Base-by-base conservation (phyloP, 2,329 filamentous ascomycete species). In the Verticillium nonalfalfae region DNA sequence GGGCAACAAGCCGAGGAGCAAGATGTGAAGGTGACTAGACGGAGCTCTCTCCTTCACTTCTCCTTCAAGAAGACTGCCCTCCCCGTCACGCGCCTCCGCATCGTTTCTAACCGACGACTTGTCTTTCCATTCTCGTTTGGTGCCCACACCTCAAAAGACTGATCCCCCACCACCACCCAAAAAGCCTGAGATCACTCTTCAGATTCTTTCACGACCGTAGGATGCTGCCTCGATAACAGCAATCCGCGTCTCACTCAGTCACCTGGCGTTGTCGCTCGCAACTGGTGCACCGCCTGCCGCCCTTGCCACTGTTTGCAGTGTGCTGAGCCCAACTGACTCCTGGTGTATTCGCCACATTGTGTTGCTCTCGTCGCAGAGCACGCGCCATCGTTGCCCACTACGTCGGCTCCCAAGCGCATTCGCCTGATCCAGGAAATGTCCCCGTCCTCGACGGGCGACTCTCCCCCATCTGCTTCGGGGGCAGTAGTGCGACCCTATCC, bases 371-470 rank as follows among this genome's bases (percentile, higher is more conserved):
- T 63, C 59, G 52, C 62, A 58, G 61, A 62, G 35, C 45, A 52
- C 45, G n/a, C 65, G 62, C 56, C 50, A 52, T 54, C 31, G 39
- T 62, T 57, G 63, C 65, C 60, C 62, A 65, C 66, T 57, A 62
- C 66, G 60, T 64, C 63, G 45, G 61, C 65, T 59, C 65, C 68
- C 35, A 60, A 65, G 38, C 64, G 66, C 56, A 61, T 66, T 58
- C 66, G 63, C 58, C 62, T 66, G 40, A 64, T 65, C 58, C 67
- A 70, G 68, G 74, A 72, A 70, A 82, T 83, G 80, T 78, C 80
- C 72, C 80, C 80, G 69, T 83, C 80, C 40, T 83, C 80, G 68
- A 82, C 79, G 66, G 79, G 77, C 69, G 80, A 82, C 72, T 84
- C 81, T 64, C 79, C 26, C 81, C 66, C 75, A 63, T 80, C 80